phyloP scores from a whole-genome alignment of 2,329 filamentous ascomycete species.

The Claviceps sp. region DNA sequence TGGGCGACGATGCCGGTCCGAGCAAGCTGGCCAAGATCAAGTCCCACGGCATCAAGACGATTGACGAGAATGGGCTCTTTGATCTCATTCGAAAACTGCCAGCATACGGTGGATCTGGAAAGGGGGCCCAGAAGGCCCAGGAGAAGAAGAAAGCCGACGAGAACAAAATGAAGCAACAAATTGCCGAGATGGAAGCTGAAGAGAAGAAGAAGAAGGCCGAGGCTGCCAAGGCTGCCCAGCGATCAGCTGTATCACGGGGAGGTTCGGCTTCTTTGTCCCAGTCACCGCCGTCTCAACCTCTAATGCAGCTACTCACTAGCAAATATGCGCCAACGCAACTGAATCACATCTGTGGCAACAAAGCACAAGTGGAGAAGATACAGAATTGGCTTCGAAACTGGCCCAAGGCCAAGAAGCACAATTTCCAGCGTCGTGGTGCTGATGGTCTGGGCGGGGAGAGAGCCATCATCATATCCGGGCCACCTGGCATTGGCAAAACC shows the following conservation, averaged over 20 bases:
- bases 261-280: conserved; percentile 19
- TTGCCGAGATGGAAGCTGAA: conserved; percentile 72
- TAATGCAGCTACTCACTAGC: conserved; percentile 73
- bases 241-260: conserved; percentile 20
- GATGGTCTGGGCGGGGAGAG: conserved; percentile 75
- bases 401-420: conserved; percentile 61
- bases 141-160: conserved; percentile 79
- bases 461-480: conserved; percentile 89
- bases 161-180: conserved; percentile 66
- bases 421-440: conserved; percentile 70
- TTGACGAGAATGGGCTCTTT: conserved; percentile 86
- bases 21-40: conserved; percentile 83
- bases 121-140: conserved; percentile 72
- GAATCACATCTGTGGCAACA: conserved; percentile 90
- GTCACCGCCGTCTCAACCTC: conserved; percentile 24
- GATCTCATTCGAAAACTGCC: conserved; percentile 70
- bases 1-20: conserved; percentile 83
- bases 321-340: conserved; percentile 85
- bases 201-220: conserved; percentile 49
- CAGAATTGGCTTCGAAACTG: conserved; percentile 78
- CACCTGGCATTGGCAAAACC: conserved; percentile 94
- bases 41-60: conserved; percentile 70
- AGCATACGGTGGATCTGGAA: conserved; percentile 74
- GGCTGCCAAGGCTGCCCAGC: conserved; percentile 36
- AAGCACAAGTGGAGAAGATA: conserved; percentile 75